Base-by-base conservation (phyloP, 495 filamentous ascomycete species). In the Cetradonia linearis region DNA sequence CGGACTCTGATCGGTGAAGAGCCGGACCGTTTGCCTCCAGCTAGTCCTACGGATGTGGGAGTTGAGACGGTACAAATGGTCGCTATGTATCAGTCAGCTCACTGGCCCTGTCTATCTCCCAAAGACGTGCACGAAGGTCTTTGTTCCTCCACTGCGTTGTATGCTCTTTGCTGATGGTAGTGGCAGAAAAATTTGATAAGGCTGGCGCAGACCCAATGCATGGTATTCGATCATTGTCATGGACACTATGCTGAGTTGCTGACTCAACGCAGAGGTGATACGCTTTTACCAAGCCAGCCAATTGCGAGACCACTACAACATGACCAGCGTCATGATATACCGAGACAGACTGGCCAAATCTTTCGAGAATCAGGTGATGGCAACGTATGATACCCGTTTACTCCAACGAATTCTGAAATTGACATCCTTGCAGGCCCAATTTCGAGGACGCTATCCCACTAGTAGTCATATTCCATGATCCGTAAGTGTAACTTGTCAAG, bases 1-100 rank as follows among this genome's bases (percentile, higher is more conserved):
- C 84, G 85, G 63, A 95, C 91, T 14, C 76, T 99, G 11, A 95
- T 97, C 86, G 91, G 94, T 23, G 89, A 99, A 63, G 87, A 91
- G 9, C 93, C 93, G 2, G 88, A 88, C 54, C 78, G 86, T 54
- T 70, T 88, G n/a, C 67, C 79, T 72, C 73, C 74, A 2, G 72
- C 69, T 2, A 63, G 66, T 9, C 73, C 81, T 8, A 74, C 80
- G 0, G 66, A 68, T 18, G 33, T 65, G n/a, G 81, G 75, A 14
- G 70, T 80, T 3, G 66, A 73, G 6, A 76, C 76, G 16, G 74
- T 85, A 5, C 69, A 79, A 50, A 72, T 70, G 25, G 84, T 87
- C 9, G 76, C 78, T 60, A 72, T 69, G 52, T 70, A 76, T 28
- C 83, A 86, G 62, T 79, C 81, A 20, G 72, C 68, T 25, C 81